Percentiles rank a stretch among this genome's conserved stretches.
Conservation (phyloP, 345 rosid species). For the Salix caprea region DNA sequence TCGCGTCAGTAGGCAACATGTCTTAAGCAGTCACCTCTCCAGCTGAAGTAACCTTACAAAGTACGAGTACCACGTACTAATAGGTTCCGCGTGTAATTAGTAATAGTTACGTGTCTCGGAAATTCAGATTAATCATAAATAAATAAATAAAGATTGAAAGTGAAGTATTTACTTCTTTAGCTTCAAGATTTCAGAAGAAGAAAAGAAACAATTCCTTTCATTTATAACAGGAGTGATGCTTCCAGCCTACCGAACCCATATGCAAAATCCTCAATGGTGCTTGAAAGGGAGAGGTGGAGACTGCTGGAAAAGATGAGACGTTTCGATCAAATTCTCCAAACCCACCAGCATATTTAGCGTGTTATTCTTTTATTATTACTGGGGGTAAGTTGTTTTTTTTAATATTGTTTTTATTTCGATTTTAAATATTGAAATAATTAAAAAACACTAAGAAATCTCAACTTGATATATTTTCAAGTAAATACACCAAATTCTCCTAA, state of each 20-base stretch:
- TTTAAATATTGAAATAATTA: too few species aligned
- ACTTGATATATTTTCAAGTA: too few species aligned
- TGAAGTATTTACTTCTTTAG: not conserved
- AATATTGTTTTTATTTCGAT: too few species aligned
- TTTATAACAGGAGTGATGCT: not conserved
- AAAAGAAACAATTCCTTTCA: not conserved
- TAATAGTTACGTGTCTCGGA: too few species aligned
- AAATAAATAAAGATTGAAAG: too few species aligned
- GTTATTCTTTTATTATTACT: too few species aligned
- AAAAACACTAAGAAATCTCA: too few species aligned
- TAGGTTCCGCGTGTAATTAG: too few species aligned
- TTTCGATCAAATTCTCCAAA: not conserved
- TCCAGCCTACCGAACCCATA: not conserved
- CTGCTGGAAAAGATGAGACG: not conserved
- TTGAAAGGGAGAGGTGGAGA: not conserved
- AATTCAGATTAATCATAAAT: too few species aligned
- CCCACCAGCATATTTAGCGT: not conserved
- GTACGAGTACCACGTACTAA: not conserved
- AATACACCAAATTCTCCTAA: too few species aligned
- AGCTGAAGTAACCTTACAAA: not conserved
- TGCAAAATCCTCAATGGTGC: not conserved
- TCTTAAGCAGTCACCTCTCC: not conserved
- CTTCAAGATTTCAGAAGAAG: not conserved
- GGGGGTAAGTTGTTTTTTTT: too few species aligned
- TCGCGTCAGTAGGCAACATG: constrained; percentile 22